Conservation (phyloP, 2,329 filamentous ascomycete species). For the Trichoderma afroharzianum region DNA sequence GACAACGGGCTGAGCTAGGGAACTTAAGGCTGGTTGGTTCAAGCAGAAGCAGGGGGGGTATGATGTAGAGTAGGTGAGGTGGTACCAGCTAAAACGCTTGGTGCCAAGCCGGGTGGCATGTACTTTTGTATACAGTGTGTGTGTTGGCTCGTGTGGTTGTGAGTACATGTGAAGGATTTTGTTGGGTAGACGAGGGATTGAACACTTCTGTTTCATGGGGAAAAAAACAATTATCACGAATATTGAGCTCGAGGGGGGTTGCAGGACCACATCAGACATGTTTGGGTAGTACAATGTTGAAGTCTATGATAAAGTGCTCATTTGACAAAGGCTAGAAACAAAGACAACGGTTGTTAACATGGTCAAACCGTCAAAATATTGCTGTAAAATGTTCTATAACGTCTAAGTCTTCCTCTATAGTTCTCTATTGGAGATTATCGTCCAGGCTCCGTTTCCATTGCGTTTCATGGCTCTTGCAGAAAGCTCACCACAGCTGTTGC, state of each 20-base stretch:
- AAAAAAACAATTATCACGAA: neutral
- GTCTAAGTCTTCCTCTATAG: neutral
- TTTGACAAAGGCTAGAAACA: neutral
- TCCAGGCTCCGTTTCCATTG: neutral
- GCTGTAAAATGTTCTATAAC: neutral
- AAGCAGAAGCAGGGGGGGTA: neutral
- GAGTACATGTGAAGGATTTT: neutral
- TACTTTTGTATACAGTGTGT: neutral
- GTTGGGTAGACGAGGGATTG: neutral
- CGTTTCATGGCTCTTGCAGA: neutral
- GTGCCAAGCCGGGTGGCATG: neutral
- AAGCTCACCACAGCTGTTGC: constrained; percentile 2
- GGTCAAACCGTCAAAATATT: neutral
- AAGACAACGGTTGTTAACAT: neutral
- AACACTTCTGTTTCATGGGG: neutral
- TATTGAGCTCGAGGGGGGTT: neutral
- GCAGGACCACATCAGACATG: neutral
- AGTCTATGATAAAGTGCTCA: neutral
- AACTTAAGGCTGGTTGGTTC: constrained; percentile 9
- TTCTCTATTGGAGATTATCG: neutral
- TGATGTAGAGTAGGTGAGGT: neutral
- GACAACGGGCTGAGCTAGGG: constrained; percentile 14
- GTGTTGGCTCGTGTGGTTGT: neutral
- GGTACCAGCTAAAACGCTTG: neutral
- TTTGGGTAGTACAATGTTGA: neutral